Conservation (phyloP, 495 filamentous ascomycete genomes). For the Rhizodiscina lignyota region DNA sequence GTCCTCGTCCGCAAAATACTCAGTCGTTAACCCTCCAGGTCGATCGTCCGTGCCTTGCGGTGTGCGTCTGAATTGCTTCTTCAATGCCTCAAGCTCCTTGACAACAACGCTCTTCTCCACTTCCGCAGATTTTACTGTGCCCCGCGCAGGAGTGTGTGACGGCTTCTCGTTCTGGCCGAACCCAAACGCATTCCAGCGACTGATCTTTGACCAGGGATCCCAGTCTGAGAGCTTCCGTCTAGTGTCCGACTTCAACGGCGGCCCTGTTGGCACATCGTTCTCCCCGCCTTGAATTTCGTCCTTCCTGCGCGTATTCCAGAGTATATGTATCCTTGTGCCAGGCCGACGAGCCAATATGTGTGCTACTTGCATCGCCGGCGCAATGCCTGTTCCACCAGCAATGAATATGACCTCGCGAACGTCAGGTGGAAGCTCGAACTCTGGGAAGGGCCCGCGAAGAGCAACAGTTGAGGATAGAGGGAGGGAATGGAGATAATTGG, state of each 20-base stretch:
- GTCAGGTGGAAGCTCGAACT: slow-evolving; percentile 40
- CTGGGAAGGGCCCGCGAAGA: slow-evolving; percentile 60
- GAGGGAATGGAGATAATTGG: slow-evolving; percentile 50
- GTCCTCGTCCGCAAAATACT: slow-evolving; percentile 71
- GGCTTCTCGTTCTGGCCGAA: not conserved
- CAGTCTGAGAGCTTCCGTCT: too few relatives aligned
- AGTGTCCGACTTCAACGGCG: not conserved
- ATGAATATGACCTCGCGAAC: slow-evolving; percentile 57
- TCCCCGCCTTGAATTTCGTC: slow-evolving; percentile 24
- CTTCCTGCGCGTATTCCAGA: not conserved
- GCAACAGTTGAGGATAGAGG: slow-evolving; percentile 44
- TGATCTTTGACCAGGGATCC: not conserved
- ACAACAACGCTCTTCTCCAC: slow-evolving; percentile 27
- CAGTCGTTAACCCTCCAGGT: slow-evolving; percentile 29
- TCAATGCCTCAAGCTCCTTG: slow-evolving; percentile 41
- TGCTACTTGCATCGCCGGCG: slow-evolving; percentile 70
- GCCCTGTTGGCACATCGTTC: slow-evolving; percentile 18
- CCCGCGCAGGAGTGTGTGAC: too few relatives aligned
- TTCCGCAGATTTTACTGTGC: not conserved
- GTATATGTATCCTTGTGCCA: slow-evolving; percentile 30
- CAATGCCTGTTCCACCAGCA: slow-evolving; percentile 88
- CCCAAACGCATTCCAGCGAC: not conserved
- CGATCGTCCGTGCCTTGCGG: slow-evolving; percentile 24
- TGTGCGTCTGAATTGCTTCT: slow-evolving; percentile 28
- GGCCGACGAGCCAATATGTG: slow-evolving; percentile 33